Conservation (phyloP, 2,329 filamentous ascomycete species). For the Alternaria brassicicola region DNA sequence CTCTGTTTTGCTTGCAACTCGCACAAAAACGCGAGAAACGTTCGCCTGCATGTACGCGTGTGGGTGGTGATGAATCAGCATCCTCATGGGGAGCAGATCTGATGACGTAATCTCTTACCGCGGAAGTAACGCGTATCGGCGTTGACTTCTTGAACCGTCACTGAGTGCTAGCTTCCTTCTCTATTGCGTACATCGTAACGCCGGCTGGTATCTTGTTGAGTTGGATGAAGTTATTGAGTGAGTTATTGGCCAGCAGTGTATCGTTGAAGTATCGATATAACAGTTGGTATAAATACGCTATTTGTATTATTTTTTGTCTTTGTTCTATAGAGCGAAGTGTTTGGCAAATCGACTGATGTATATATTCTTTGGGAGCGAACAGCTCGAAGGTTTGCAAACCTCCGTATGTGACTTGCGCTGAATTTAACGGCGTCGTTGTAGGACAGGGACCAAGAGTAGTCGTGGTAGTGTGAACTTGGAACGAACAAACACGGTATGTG, state of each 20-base stretch:
- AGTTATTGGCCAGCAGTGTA: background rate
- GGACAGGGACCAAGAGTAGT: background rate
- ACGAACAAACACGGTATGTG: background rate
- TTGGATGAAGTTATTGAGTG: background rate
- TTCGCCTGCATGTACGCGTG: no score
- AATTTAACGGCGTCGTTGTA: background rate
- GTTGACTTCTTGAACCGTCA: background rate
- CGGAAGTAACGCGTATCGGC: background rate
- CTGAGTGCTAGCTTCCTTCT: background rate
- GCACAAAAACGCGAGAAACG: no score
- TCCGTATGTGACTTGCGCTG: background rate
- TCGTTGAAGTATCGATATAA: background rate
- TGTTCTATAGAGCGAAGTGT: background rate
- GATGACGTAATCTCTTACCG: background rate
- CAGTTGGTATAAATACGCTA: background rate
- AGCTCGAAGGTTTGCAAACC: background rate
- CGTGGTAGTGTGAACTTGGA: background rate
- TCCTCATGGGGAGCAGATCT: background rate
- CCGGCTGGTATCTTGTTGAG: background rate
- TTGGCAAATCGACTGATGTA: background rate
- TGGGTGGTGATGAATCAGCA: background rate
- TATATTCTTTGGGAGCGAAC: background rate
- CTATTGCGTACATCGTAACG: background rate
- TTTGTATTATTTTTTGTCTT: background rate
- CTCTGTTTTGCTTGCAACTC: background rate